Evolutionary conservation across 345 rosid genomes (phyloP), one percentile per base, ranked within the genome.

Genomic region (Arabidopsis suecica): DNA sequence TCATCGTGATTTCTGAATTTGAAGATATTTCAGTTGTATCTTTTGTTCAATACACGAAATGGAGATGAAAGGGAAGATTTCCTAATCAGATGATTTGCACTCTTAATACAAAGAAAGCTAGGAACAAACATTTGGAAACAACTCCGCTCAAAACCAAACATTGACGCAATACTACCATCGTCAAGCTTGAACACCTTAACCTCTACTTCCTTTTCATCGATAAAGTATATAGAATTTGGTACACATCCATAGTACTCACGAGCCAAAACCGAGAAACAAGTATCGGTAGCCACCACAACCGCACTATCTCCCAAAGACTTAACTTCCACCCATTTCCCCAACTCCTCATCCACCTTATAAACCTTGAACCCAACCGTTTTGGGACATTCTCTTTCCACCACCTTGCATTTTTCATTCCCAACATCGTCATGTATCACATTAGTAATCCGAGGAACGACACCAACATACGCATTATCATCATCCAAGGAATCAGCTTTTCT

Each of bases 301-400:
- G 55, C 64, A 6, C n/a, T 14, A 11, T 78, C 58, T 3, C 55
- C 74, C 58, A 81, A 67, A 9, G 30, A 30, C 34, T 55, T 75
- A 30, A 75, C 53, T 53, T 76, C 66, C 5, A 61, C 77, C 84
- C 79, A 83, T 56, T 41, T 78, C 20, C 65, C 68, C 61, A 64
- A 32, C 8, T 80, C 82, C 30, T 74, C 66, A 65, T 81, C 54
- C 14, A 81, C 47, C 78, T 72, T 83, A 28, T 78, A 81, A 22
- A 72, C 77, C 41, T 55, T 83, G 49, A 83, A 72, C 23, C 55
- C 42, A 0, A 60, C 6, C 1, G 28, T 68, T n/a, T 14, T 28
- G 14, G n/a, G 57, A 48, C 1, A 2, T 1, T 5, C 1, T 6
- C 6, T 2, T 11, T 2, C 12, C 1, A 7, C 0, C 28, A 1